A percentile compares a stretch with the other conserved stretches of the same genome.
Conservation (phyloP, 768 basidiomycete species). For the Naganishia randhawae region DNA sequence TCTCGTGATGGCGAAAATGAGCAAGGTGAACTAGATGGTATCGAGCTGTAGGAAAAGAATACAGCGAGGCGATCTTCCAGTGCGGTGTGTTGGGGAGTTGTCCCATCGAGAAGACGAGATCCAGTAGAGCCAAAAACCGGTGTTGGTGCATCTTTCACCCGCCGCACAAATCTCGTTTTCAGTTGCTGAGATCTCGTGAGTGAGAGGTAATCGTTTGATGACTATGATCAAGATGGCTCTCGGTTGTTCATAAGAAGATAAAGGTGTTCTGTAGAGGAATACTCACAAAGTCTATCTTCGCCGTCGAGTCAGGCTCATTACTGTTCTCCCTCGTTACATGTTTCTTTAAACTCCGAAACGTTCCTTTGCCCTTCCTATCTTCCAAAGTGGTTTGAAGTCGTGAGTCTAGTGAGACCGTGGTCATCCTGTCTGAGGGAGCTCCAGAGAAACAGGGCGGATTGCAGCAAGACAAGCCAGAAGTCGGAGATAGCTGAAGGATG, state of each 20-base stretch:
- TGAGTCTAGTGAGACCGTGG: slow-evolving; percentile 30
- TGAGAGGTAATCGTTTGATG: slow-evolving; percentile 91
- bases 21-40: neutral
- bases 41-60: slow-evolving; percentile 57
- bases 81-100: slow-evolving; percentile 60
- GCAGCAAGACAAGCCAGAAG: neutral
- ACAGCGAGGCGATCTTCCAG: slow-evolving; percentile 67
- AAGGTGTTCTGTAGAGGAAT: neutral
- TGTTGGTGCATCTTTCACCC: slow-evolving; percentile 56
- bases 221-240: slow-evolving; percentile 40
- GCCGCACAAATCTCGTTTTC: slow-evolving; percentile 60
- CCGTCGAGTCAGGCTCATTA: slow-evolving; percentile 2
- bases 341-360: slow-evolving; percentile 40
- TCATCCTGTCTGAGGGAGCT: neutral
- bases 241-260: neutral
- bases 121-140: slow-evolving; percentile 77
- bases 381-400: slow-evolving; percentile 36
- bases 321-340: slow-evolving; percentile 21
- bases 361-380: slow-evolving; percentile 36
- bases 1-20: neutral
- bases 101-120: slow-evolving; percentile 77
- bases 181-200: slow-evolving; percentile 62
- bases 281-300: slow-evolving; percentile 43
- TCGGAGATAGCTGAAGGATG: neutral
- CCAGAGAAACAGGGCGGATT: neutral